A percentile compares a stretch with the other conserved stretches of the same genome.
phyloP scores from a whole-genome alignment of 139 green algal genomes.

The Yamagishiella unicocca region DNA sequence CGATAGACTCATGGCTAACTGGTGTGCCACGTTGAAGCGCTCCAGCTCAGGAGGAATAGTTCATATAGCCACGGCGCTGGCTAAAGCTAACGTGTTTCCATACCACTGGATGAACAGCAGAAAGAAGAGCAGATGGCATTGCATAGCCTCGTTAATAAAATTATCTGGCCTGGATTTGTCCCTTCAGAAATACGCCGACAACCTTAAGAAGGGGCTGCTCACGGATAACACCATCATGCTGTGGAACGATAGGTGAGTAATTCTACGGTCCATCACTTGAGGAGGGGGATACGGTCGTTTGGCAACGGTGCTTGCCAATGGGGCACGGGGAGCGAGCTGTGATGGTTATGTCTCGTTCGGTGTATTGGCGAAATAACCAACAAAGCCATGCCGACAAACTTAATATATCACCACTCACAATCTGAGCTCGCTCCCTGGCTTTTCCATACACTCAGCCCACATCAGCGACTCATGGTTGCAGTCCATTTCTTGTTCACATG shows the following conservation, averaged over 20 bases:
- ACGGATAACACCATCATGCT: conserved; percentile 95
- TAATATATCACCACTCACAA: conserved; percentile 36
- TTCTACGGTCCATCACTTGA: background rate
- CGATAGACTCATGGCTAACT: too few species aligned
- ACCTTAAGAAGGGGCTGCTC: conserved; percentile 91
- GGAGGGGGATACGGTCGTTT: background rate
- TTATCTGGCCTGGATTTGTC: too few species aligned
- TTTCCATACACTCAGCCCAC: too few species aligned
- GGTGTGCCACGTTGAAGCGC: too few species aligned
- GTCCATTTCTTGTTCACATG: too few species aligned
- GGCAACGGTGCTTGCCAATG: background rate
- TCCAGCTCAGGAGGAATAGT: too few species aligned
- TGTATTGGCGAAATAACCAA: conserved; percentile 66
- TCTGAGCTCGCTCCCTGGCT: conserved; percentile 20
- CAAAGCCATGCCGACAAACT: conserved; percentile 51
- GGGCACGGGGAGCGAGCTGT: conserved; percentile 14
- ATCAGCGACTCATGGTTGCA: too few species aligned
- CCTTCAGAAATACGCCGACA: conserved; percentile 95
- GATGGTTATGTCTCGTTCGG: conserved; percentile 75
- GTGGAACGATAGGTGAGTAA: conserved; percentile 85
- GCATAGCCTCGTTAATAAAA: too few species aligned
- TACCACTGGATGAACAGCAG: too few species aligned
- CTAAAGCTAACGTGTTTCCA: too few species aligned
- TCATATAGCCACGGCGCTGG: too few species aligned
- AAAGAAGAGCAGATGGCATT: too few species aligned